Base-by-base conservation (phyloP, 257 asterid genomes). In the Eucommia ulmoides region DNA sequence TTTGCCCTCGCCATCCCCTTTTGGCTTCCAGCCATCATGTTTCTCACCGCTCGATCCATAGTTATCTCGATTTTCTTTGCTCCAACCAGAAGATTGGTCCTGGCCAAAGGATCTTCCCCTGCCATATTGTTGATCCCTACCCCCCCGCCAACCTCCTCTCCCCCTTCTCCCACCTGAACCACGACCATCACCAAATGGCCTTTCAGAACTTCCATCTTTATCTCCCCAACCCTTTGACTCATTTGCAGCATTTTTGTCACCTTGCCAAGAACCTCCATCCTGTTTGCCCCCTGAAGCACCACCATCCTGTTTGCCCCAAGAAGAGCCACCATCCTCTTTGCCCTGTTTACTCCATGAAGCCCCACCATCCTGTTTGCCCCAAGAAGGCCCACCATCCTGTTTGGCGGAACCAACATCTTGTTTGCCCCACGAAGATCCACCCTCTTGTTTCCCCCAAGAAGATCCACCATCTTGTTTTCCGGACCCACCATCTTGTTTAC, bases 81-180 rank as follows among this genome's bases (percentile, higher is more conserved):
- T 65, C 80, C 83, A 56, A 62, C 68, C 51, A 61, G 45, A 33
- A 47, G 74, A 54, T 65, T 58, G 69, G 25, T 55, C 74, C 65
- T 58, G 78, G 65, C 58, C 72, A 58, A 66, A 81, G 50, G 83
- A 75, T 58, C 83, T 54, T 52, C 79, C 91, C 49, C 76, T 52
- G 47, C 84, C 78, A 73, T 50, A 59, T 54, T n/a, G n/a, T n/a
- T 65, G 58, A 68, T 62, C 79, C 61, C 72, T 56, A 33, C 83
- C 68, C 41, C 80, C 88, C 45, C 71, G 61, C n/a, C n/a, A n/a
- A 20, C 80, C 52, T 47, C 79, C 75, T 59, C 84, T 54, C 51
- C 82, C 79, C 29, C 75, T 53, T 49, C 81, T 63, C 21, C 84
- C 84, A 23, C 82, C 77, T 0, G 71, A 73, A 55, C 78, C 84